Conservation (phyloP, 75 land plant genomes). For the Pinus albicaulis region DNA sequence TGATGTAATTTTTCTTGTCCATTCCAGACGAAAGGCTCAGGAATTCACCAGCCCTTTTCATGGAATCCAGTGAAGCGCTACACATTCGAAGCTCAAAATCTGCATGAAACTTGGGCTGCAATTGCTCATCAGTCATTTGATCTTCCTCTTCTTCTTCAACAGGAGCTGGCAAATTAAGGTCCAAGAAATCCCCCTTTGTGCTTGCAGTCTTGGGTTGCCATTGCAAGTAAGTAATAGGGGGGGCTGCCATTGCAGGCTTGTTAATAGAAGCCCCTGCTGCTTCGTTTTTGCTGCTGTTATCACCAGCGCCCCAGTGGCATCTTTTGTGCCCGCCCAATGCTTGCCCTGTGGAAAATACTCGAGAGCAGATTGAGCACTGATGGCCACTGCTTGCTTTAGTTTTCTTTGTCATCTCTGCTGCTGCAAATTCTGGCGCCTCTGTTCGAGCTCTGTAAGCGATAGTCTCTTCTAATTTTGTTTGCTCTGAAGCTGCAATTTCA, state of each 20-base stretch:
- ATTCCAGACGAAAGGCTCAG: background rate
- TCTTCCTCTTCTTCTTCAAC: constrained; percentile 17
- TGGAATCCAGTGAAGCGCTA: background rate
- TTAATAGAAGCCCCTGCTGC: too few species aligned
- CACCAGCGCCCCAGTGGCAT: constrained; percentile 43
- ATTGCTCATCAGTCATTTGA: background rate
- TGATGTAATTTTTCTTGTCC: background rate
- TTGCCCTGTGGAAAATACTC: constrained; percentile 45
- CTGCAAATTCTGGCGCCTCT: too few species aligned
- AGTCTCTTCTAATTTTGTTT: background rate
- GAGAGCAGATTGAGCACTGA: constrained; percentile 44
- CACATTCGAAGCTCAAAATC: background rate
- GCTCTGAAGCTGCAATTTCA: background rate
- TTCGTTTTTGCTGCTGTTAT: background rate
- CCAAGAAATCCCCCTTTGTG: background rate
- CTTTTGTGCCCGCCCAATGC: constrained; percentile 66
- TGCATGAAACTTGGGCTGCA: background rate
- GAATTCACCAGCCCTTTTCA: background rate
- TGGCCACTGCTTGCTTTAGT: constrained; percentile 22
- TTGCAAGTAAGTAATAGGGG: too few species aligned
- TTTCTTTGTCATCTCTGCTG: background rate
- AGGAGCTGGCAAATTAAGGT: constrained; percentile 24
- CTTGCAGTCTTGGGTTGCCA: background rate
- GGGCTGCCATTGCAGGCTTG: too few species aligned
- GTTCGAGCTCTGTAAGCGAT: too few species aligned